phyloP scores from a whole-genome alignment of 2,329 filamentous ascomycete species.

The Pseudogymnoascus sp. region DNA sequence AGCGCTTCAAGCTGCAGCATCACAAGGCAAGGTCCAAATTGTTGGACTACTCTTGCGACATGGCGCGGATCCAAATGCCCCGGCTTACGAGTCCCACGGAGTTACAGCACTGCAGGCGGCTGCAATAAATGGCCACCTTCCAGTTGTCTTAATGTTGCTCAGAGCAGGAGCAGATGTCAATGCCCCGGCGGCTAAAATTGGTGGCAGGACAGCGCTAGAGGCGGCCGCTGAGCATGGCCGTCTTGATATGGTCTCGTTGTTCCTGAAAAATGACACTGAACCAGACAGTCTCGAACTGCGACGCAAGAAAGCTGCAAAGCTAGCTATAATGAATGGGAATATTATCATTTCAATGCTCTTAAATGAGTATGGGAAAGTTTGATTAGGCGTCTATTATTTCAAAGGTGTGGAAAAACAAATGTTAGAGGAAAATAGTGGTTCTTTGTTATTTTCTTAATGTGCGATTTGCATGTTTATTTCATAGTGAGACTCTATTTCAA shows the following conservation, averaged over 20 bases:
- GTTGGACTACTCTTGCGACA: conserved; percentile 13
- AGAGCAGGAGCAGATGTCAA: conserved; percentile 17
- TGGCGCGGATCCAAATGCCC: conserved; percentile 15
- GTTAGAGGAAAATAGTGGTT: not conserved
- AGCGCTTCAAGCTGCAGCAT: conserved; percentile 15
- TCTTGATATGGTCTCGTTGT: conserved; percentile 12
- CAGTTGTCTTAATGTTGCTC: conserved; percentile 10
- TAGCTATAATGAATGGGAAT: not conserved
- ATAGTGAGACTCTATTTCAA: too few species aligned
- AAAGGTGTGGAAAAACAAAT: not conserved
- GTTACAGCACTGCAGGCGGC: conserved; percentile 16
- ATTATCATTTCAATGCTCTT: not conserved
- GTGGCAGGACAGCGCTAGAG: conserved; percentile 12
- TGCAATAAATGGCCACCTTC: conserved; percentile 10
- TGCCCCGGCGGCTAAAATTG: conserved; percentile 12
- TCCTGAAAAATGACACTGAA: conserved; percentile 8
- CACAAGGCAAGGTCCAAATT: not conserved
- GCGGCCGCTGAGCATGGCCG: conserved; percentile 14
- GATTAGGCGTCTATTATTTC: not conserved
- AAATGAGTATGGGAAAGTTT: not conserved
- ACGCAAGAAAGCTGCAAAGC: not conserved
- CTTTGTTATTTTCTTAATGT: too few species aligned
- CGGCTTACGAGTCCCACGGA: conserved; percentile 11
- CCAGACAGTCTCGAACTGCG: not conserved
- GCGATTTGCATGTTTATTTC: too few species aligned